Percentiles rank a stretch among this genome's conserved stretches.
phyloP scores from a whole-genome alignment of 2,329 filamentous ascomycete genomes.

The Calycina herbarum region DNA sequence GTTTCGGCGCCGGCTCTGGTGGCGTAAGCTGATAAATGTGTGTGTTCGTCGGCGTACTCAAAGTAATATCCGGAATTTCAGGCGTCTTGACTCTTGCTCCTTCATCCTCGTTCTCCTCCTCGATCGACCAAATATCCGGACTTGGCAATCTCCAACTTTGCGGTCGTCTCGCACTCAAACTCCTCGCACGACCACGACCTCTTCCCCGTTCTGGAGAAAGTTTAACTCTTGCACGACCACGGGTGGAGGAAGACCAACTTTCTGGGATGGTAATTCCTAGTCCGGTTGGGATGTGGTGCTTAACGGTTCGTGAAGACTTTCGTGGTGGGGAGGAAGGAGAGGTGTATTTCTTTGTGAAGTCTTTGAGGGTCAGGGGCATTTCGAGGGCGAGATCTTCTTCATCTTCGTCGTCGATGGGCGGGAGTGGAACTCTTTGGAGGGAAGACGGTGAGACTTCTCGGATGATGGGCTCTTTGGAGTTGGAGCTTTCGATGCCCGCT shows the following conservation, averaged over 20 bases:
- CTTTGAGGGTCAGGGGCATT: conserved; percentile 33
- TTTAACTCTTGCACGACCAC: conserved; percentile 32
- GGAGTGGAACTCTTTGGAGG: conserved; percentile 28
- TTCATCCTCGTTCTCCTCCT: conserved; percentile 34
- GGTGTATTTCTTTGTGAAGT: conserved; percentile 28
- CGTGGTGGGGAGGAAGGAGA: conserved; percentile 18
- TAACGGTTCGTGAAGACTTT: conserved; percentile 22
- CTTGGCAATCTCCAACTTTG: conserved; percentile 37
- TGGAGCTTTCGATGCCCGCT: conserved; percentile 36
- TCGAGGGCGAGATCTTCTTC: conserved; percentile 20
- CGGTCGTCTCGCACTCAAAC: conserved; percentile 28
- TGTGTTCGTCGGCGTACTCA: conserved; percentile 20
- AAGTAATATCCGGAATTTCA: conserved; percentile 14
- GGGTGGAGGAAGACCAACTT: conserved; percentile 18
- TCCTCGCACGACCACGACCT: conserved; percentile 32
- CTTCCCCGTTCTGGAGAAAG: conserved; percentile 19
- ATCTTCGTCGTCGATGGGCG: conserved; percentile 23
- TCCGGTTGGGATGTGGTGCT: conserved; percentile 24
- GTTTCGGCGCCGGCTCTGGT: conserved; percentile 16
- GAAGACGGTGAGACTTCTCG: conserved; percentile 35
- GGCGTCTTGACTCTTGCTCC: conserved; percentile 15
- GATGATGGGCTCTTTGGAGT: conserved; percentile 25
- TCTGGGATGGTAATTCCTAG: conserved; percentile 31
- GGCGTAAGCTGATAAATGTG: conserved; percentile 17
- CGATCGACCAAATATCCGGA: conserved; percentile 36